Percentiles rank a stretch among this genome's conserved stretches.
Conservation (phyloP, 257 asterid genomes). For the Ballota nigra region DNA sequence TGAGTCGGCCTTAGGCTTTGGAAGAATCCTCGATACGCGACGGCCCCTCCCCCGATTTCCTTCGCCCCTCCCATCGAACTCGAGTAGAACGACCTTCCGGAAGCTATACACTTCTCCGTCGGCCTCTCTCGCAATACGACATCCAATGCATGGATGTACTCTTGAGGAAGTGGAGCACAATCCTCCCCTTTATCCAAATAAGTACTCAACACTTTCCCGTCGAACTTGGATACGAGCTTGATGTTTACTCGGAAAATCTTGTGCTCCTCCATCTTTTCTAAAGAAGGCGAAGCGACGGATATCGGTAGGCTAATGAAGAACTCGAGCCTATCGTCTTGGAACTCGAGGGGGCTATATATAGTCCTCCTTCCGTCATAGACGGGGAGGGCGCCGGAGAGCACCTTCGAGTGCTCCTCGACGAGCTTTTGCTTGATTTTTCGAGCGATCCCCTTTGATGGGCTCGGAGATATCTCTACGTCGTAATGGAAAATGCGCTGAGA, state of each 20-base stretch:
- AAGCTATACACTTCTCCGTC: slow-evolving; percentile 52
- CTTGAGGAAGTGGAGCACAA: slow-evolving; percentile 72
- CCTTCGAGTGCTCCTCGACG: slow-evolving; percentile 51
- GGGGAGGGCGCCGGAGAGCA: slow-evolving; percentile 57
- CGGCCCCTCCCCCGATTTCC: slow-evolving; percentile 90
- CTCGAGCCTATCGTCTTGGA: slow-evolving; percentile 66
- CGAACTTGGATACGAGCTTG: slow-evolving; percentile 78
- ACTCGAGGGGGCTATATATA: slow-evolving; percentile 74
- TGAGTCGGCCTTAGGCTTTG: slow-evolving; percentile 93
- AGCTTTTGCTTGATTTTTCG: slow-evolving; percentile 65
- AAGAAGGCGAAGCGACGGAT: neutral
- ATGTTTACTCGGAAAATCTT: slow-evolving; percentile 71
- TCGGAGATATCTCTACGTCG: slow-evolving; percentile 80
- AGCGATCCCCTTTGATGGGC: slow-evolving; percentile 77
- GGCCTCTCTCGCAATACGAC: slow-evolving; percentile 77
- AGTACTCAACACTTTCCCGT: slow-evolving; percentile 50
- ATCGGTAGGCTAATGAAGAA: slow-evolving; percentile 67
- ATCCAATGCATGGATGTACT: slow-evolving; percentile 91
- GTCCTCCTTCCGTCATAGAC: slow-evolving; percentile 83
- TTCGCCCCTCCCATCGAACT: slow-evolving; percentile 65
- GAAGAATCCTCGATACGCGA: slow-evolving; percentile 83
- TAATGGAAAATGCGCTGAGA: slow-evolving; percentile 73
- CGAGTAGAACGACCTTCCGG: slow-evolving; percentile 75
- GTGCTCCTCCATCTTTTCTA: slow-evolving; percentile 23
- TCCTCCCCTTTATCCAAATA: slow-evolving; percentile 55